Conservation (phyloP, 2,329 filamentous ascomycete species). For the Pseudogymnoascus sp. region DNA sequence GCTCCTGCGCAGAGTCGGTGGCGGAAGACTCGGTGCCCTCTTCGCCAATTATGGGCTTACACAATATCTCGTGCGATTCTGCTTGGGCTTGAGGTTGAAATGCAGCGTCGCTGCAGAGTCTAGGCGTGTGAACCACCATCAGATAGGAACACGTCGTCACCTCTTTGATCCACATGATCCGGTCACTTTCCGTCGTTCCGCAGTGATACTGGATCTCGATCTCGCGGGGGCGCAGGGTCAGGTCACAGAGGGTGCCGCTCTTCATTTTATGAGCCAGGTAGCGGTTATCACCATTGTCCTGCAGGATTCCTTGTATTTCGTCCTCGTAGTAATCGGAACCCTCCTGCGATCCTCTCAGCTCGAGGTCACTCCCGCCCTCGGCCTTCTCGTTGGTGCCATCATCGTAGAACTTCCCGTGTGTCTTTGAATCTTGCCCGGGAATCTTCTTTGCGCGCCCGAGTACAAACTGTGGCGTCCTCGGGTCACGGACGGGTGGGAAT, state of each 20-base stretch:
- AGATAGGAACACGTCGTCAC: conserved; percentile 62
- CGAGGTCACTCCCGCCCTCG: conserved; percentile 14
- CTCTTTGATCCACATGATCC: conserved; percentile 67
- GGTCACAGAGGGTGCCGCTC: conserved; percentile 59
- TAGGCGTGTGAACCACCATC: conserved; percentile 65
- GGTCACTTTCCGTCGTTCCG: conserved; percentile 52
- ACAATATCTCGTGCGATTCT: background rate
- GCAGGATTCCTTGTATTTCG: conserved; percentile 37
- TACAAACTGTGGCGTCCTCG: conserved; percentile 51
- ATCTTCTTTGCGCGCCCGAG: conserved; percentile 46
- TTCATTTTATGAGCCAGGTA: conserved; percentile 62
- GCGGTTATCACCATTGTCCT: conserved; percentile 56
- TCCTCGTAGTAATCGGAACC: conserved; percentile 13
- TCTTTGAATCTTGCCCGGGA: conserved; percentile 18
- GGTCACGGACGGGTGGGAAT: conserved; percentile 60
- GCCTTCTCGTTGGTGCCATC: conserved; percentile 24
- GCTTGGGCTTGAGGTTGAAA: conserved; percentile 33
- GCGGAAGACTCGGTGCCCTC: background rate
- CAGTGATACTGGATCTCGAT: conserved; percentile 58
- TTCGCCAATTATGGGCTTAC: background rate
- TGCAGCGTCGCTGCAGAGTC: conserved; percentile 67
- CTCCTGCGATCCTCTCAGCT: conserved; percentile 19
- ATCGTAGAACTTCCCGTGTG: conserved; percentile 13
- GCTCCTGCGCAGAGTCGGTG: conserved; percentile 36
- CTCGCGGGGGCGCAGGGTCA: conserved; percentile 58